Evolutionary conservation across 2,329 filamentous ascomycete genomes (phyloP).

Genomic region (Fusarium udum): DNA sequence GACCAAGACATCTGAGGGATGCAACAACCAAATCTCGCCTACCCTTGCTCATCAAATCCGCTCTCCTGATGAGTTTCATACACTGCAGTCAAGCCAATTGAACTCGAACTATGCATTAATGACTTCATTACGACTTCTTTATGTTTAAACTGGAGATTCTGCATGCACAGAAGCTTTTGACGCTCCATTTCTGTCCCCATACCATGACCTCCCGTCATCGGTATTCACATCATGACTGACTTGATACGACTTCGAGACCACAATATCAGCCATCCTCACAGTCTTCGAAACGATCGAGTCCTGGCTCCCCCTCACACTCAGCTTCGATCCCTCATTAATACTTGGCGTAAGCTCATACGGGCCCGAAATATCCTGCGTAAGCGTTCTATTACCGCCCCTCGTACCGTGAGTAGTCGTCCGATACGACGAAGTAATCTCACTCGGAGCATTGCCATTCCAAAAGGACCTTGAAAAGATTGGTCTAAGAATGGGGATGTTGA

Average conservation of each 20-base stretch:
- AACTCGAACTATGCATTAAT: no score
- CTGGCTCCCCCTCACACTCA: conserved; percentile 12
- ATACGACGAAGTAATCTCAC: neutral
- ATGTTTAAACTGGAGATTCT: neutral
- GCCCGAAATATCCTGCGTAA: conserved; percentile 4
- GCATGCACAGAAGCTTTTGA: conserved; percentile 22
- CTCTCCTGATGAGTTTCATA: no score
- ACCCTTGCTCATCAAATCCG: no score
- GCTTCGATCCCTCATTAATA: neutral
- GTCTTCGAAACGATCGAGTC: conserved; percentile 25
- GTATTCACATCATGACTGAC: conserved; percentile 8
- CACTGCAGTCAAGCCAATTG: no score
- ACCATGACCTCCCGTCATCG: conserved; percentile 1
- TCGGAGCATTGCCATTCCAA: neutral
- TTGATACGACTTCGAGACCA: conserved; percentile 23
- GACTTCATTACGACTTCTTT: fast-evolving
- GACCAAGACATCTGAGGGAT: no score
- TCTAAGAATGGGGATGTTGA: conserved; percentile 42
- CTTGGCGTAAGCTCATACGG: conserved; percentile 29
- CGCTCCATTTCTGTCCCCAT: neutral
- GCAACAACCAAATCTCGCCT: no score
- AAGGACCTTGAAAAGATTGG: conserved; percentile 23
- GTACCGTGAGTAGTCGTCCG: fast-evolving
- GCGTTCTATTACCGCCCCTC: fast-evolving
- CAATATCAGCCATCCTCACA: neutral